Conservation (phyloP, 805 yeast species). For the Spathaspora boniae region DNA sequence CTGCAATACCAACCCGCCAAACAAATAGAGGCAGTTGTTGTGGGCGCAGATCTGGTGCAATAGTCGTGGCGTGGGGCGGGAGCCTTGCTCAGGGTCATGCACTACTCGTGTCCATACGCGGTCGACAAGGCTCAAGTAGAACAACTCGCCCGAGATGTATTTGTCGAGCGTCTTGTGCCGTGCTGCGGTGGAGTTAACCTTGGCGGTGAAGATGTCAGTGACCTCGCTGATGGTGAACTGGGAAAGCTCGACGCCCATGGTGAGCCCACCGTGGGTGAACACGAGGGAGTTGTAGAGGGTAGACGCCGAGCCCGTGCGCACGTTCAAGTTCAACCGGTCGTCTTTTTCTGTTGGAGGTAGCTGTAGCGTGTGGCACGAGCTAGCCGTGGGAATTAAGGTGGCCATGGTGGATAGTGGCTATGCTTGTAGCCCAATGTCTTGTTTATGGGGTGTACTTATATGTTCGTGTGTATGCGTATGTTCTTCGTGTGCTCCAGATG, state of each 20-base stretch:
- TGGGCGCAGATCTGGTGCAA: conserved; percentile 56
- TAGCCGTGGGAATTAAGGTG: conserved; percentile 60
- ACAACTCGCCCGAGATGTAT: conserved; percentile 61
- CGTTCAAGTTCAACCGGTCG: conserved; percentile 51
- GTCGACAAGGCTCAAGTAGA: conserved; percentile 56
- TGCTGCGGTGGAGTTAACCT: conserved; percentile 20
- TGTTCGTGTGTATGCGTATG: too few relatives aligned
- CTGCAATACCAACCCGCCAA: conserved; percentile 55
- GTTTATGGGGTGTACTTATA: neutral
- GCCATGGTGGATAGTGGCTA: conserved; percentile 39
- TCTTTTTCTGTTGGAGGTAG: conserved; percentile 55
- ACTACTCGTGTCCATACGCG: conserved; percentile 52
- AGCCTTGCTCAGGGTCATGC: conserved; percentile 21
- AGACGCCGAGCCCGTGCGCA: conserved; percentile 67
- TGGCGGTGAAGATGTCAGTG: conserved; percentile 32
- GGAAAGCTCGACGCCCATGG: conserved; percentile 50
- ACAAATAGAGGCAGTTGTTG: conserved; percentile 51
- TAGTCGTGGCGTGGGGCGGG: conserved; percentile 45
- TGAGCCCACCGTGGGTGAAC: conserved; percentile 66
- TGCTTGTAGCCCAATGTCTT: neutral
- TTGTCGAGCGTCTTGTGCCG: conserved; percentile 23
- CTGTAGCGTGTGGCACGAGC: conserved; percentile 53
- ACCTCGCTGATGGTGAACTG: conserved; percentile 39
- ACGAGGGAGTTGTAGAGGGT: conserved; percentile 56
- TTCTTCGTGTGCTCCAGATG: neutral